Percentiles rank a stretch among this genome's conserved stretches.
These are phyloP conservation scores for Coemansia pectinata DNA, from an alignment of 192 early-diverging fungal genomes.

Conservation along the genomic window DNA sequence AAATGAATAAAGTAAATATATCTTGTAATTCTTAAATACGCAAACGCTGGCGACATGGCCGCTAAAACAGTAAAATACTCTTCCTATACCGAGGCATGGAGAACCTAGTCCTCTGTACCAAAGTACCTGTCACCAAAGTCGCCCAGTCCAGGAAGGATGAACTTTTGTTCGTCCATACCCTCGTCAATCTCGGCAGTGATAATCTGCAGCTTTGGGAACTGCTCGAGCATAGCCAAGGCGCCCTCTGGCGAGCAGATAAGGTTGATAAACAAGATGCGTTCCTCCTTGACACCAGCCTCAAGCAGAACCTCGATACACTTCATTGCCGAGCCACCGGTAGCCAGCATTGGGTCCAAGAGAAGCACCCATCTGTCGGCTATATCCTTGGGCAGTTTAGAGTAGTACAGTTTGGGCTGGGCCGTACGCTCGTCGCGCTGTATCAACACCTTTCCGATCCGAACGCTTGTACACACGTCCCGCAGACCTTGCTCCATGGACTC, in stretches of 20 bases:
- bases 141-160: constrained; percentile 88
- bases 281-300: constrained; percentile 79
- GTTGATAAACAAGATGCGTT: constrained; percentile 89
- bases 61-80: background rate
- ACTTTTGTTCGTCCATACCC: constrained; percentile 79
- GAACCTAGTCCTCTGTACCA: constrained; percentile 63
- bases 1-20: background rate
- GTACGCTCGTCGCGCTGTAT: constrained; percentile 97
- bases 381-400: constrained; percentile 89
- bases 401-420: constrained; percentile 86
- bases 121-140: constrained; percentile 94
- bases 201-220: constrained; percentile 81
- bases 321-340: constrained; percentile 92
- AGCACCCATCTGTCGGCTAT: constrained; percentile 80
- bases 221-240: constrained; percentile 65
- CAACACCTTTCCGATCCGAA: constrained; percentile 92
- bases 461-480: constrained; percentile 81
- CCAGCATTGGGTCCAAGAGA: constrained; percentile 95
- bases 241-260: constrained; percentile 88
- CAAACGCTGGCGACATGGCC: background rate
- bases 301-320: constrained; percentile 89
- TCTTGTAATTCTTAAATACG: background rate
- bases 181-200: constrained; percentile 85
- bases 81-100: background rate
- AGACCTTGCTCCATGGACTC: constrained; percentile 89